These are phyloP conservation scores for Knufia petricola DNA, from an alignment of 2,329 filamentous ascomycete species.

Conservation along the genomic window DNA sequence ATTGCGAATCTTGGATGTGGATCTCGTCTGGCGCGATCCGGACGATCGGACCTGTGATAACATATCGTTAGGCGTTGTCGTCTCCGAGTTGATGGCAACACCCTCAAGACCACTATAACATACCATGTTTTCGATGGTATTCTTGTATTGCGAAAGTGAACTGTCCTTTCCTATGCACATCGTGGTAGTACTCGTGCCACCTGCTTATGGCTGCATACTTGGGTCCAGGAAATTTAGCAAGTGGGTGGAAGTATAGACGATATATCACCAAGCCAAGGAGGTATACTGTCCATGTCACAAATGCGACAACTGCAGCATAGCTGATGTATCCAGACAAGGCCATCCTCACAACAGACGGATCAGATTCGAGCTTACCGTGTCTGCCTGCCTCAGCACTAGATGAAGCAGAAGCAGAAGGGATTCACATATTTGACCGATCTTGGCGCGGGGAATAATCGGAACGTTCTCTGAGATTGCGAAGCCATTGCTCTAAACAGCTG, in stretches of 20 bases:
- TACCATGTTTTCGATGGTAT: slow-evolving; percentile 26
- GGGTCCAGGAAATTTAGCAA: slow-evolving; percentile 27
- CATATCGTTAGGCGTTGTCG: no score
- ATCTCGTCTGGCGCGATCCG: slow-evolving; percentile 28
- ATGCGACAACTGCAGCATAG: slow-evolving; percentile 4
- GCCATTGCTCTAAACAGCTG: no score
- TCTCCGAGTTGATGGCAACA: no score
- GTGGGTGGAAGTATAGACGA: slow-evolving; percentile 26
- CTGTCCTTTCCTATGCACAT: slow-evolving; percentile 21
- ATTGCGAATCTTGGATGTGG: slow-evolving; percentile 27
- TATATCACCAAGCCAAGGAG: slow-evolving; percentile 18
- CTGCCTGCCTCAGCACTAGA: no score
- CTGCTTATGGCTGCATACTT: slow-evolving; percentile 25
- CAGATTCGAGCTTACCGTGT: no score
- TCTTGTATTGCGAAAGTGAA: slow-evolving; percentile 23
- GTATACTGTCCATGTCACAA: slow-evolving; percentile 9
- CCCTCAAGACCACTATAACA: no score
- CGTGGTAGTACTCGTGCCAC: slow-evolving; percentile 26
- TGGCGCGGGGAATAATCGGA: no score
- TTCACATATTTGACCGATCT: no score
- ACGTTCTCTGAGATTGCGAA: no score
- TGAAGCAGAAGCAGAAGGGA: no score
- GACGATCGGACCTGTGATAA: slow-evolving; percentile 26
- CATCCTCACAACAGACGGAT: no score
- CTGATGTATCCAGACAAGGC: not conserved